Evolutionary conservation across 371 early-diverging fungal species (phyloP), one percentile per base, ranked within the genome.

Genomic region (Entomophthora muscae): DNA sequence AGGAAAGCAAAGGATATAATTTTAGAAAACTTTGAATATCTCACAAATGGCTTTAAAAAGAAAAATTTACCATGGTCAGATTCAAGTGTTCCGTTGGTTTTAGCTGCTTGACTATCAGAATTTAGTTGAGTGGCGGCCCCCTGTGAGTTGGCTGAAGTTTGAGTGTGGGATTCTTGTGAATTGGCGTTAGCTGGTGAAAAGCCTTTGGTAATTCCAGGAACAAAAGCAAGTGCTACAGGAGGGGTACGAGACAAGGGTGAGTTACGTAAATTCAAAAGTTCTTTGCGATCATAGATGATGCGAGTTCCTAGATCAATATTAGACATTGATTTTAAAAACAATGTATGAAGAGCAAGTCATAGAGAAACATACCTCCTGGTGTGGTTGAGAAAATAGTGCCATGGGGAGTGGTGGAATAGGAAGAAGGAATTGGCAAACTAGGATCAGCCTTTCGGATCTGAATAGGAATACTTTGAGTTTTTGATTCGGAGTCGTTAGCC

Each of bases 241-340:
- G 80, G 81, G 3, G 79, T 75, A 66, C 79, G 79, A 2, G 82
- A 74, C 66, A 84, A 66, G 29, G 77, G 79, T 67, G 83, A 83
- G 73, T 80, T 81, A 61, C 80, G 75, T 28, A 84, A 76, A 57
- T 78, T 78, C 66, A 83, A 67, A 68, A 84, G 71, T 5, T 78
- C 82, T 63, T 69, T 70, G 57, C 82, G 81, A 70, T 84, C 84
- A 65, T 84, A 84, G 63, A 76, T 76, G 63, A 79, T 81, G 66
- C 80, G 78, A 67, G 80, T 76, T 58, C 82, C 79, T 80, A 67
- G 17, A 52, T 33, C 2, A 22, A 26, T 3, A 13, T 13, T 33
- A 29, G n/a, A 57, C 28, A 31, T 29, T 42, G 3, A 1, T 5
- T 57, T 21, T 32, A n/a, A n/a, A n/a, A n/a, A n/a, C n/a, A n/a